phyloP scores from a whole-genome alignment of 768 basidiomycete species.

The Russula emetica region DNA sequence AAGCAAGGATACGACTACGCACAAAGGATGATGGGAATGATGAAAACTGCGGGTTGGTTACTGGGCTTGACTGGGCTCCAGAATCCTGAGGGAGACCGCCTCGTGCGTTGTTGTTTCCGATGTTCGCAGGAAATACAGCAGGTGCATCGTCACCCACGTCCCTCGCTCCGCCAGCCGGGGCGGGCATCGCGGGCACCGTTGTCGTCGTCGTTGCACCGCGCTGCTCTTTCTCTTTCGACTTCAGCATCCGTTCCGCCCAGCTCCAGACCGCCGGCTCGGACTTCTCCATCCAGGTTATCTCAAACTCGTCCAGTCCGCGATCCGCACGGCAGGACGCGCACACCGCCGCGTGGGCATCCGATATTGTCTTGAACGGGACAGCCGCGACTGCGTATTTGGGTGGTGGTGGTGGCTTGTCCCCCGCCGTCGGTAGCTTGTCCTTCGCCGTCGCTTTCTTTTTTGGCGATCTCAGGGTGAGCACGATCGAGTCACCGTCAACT shows the following conservation, averaged over 20 bases:
- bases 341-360: constrained; percentile 72
- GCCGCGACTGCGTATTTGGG: constrained; percentile 67
- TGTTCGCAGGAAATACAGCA: constrained; percentile 4
- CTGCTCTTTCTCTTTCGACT: constrained; percentile 42
- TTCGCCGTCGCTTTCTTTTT: constrained; percentile 43
- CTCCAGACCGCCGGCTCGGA: constrained; percentile 67
- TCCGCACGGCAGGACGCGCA: constrained; percentile 52
- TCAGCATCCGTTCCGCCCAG: constrained; percentile 71
- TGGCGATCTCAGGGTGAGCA: constrained; percentile 59
- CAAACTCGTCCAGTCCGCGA: constrained; percentile 54
- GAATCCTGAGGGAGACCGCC: neutral
- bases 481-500: constrained; percentile 59
- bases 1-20: neutral
- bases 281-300: constrained; percentile 69
- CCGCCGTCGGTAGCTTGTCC: constrained; percentile 41
- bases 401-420: constrained; percentile 40
- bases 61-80: neutral
- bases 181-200: neutral
- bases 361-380: constrained; percentile 71
- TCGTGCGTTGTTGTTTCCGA: neutral
- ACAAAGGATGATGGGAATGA: constrained; percentile 22
- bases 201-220: neutral
- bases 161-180: constrained; percentile 1
- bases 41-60: neutral
- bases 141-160: neutral